Base-by-base conservation (phyloP, 2,329 filamentous ascomycete species). In the Xylariaceae sp. region DNA sequence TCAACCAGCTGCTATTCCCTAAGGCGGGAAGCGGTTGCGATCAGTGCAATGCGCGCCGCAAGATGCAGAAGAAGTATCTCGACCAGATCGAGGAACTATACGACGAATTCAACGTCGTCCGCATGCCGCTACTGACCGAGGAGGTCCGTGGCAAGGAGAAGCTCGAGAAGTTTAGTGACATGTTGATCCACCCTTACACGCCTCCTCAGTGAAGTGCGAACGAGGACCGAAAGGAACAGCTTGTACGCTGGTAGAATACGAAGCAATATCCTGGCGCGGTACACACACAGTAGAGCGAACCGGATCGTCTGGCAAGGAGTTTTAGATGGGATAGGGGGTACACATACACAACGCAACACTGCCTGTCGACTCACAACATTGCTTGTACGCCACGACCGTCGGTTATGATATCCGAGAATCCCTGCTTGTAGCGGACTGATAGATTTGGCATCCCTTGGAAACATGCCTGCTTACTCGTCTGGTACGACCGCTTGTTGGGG, bases 11-110 rank as follows among this genome's bases (percentile, higher is more conserved):
- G 66, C 80, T 99, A 58, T 99, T 96, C 78, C 94, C 94, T 15
- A 90, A 89, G 75, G 82, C 87, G 66, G 88, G 87, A 56, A 95
- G 88, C 72, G 83, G 85, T 42, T 99, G 94, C 76, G 92, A 97
- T 64, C 94, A 99, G 80, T 99, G 94, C 77, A 96, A 92, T 72
- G 89, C 94, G 51, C 82, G 94, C 65, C 82, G 92, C 71, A 95
- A 95, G 80, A 99, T 99, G 94, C 94, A 99, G 81, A 94, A 92
- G 81, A 99, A 99, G 80, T 99, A 99, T 73, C 82, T 99, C 49
- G 92, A 97, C 73, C 93, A 99, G 81, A 97, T 97, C 70, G 92
- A 96, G 77, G 94, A 99, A 79, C 78, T 99, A 60, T 99, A 99
- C 73, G 92, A 97, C 72, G 94, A 99, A 75, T 99, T 99, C 79